Base-by-base conservation (phyloP, 164 flowering plant genomes). In the Macadamia tetraphylla region DNA sequence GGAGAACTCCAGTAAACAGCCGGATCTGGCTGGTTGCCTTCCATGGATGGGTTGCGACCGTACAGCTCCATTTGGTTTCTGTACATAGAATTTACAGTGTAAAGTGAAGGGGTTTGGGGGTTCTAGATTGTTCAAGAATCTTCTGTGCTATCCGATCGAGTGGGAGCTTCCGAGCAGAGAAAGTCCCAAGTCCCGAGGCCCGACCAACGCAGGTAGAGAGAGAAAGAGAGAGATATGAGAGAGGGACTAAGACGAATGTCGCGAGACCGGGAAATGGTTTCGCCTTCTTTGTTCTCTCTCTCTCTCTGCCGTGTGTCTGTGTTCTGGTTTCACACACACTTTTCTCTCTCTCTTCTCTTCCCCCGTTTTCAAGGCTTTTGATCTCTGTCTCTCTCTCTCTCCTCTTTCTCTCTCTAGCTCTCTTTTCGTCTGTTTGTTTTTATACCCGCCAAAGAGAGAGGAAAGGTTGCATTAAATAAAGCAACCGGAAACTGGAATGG, bases 21-120 rank as follows among this genome's bases (percentile, higher is more conserved):
- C 29, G 72, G 86, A 75, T 79, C 92, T 76, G 83, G 65, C 29
- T 78, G 73, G 15, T 82, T 68, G 68, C 87, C 88, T 63, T 77
- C 83, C 75, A 80, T 74, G 10, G 60, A 71, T 11, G 77, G 76
- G 67, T 29, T 76, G 52, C 77, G 73, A 6, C 88, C 88, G 85
- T 84, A 84, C 78, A 78, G 18, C 69, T 86, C 90, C 94, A 83
- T 87, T 60, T 67, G 44, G 6, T 9, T 29, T 17, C 4, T 35
- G 11, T 23, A 29, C 48, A 60, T 63, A 49, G 56, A 58, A 60
- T 58, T 42, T 67, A 60, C 58, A 72, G 49, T 46, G 70, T 48
- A 57, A 6, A 29, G 57, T 40, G 35, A 35, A 31, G 15, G 23
- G n/a, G 32, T n/a, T 9, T 12, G 43, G n/a, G 11, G 51, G 49